Evolutionary conservation across 2,329 filamentous ascomycete genomes (phyloP), one percentile per base, ranked within the genome.

Genomic region (Colletotrichum noveboracense): DNA sequence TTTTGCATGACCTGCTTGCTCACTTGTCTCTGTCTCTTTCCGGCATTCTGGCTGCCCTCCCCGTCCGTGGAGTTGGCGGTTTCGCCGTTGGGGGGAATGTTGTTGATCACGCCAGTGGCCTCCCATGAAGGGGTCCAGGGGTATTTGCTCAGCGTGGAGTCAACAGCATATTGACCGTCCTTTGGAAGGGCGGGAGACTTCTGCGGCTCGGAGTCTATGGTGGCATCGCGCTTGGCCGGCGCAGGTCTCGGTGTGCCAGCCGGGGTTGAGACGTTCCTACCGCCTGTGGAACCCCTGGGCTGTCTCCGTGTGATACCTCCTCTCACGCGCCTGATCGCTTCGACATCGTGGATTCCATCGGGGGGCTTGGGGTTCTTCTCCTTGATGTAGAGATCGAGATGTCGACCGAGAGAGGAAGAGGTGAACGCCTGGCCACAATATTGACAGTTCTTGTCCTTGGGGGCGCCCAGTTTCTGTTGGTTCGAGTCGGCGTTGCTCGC

Each of bases 311-410:
- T 98, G 84, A 98, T 98, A 76, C 92, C 91, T 60, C 95, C 95
- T 69, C 96, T 92, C 80, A 98, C 87, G 84, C 94, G 95, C 79
- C 91, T 91, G 80, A 98, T 98, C 84, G 95, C 95, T 9, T 96
- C 95, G 74, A 98, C 95, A 86, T 98, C 90, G 85, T 98, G 96
- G 61, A 98, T 87, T 66, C 96, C 96, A 85, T 98, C 96, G 8
- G 94, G 87, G 2, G 93, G 90, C 84, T 96, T 97, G 2, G 96
- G 95, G 83, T 98, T 98, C 87, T 96, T 97, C 75, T 96, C 94
- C 82, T 96, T 96, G 81, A 98, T 96, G 84, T 97, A 98, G 52
- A 98, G 91, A 83, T 98, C 96, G 79, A 98, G 93, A 85, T 98
- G 96, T 61, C 96, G 94, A 66, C 96, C 96, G 69, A 98, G 91